A percentile compares a stretch with the other conserved stretches of the same genome.
Conservation (phyloP, 208 protist genomes). For the Leishmania arabica region DNA sequence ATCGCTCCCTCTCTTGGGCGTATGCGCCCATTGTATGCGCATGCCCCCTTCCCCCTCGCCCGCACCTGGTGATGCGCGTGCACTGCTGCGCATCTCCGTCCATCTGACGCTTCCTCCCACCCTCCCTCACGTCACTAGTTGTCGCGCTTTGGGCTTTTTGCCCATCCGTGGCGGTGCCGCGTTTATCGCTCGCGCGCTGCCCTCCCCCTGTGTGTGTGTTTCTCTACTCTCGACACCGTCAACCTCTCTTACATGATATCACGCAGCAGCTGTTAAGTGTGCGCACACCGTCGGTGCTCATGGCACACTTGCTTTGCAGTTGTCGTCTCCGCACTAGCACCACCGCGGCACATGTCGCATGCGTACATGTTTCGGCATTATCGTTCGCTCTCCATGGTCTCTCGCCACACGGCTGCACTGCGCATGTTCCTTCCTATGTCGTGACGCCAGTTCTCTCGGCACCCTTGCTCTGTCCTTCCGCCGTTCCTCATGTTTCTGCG, state of each 20-base stretch:
- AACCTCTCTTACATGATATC: background rate
- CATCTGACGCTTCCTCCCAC: background rate
- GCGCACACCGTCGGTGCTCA: background rate
- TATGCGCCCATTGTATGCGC: too few relatives aligned
- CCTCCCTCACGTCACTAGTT: background rate
- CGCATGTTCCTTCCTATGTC: background rate
- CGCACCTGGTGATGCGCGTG: background rate
- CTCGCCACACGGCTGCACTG: background rate
- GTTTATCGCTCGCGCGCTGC: background rate
- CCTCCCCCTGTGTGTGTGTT: background rate
- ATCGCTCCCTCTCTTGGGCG: background rate
- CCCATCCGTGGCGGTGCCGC: background rate
- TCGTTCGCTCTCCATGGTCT: background rate
- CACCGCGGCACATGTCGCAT: background rate
- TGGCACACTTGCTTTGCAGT: background rate
- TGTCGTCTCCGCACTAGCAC: background rate
- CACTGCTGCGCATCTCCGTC: background rate
- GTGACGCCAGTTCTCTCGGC: background rate
- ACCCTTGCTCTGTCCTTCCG: background rate
- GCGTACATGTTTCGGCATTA: background rate
- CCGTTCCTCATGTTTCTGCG: background rate
- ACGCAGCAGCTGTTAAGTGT: background rate
- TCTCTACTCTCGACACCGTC: background rate
- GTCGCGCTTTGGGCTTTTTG: too few relatives aligned
- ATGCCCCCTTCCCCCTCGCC: too few relatives aligned